Conservation (phyloP, 1,284 basidiomycete species). For the Chalciporus piperatoides region DNA sequence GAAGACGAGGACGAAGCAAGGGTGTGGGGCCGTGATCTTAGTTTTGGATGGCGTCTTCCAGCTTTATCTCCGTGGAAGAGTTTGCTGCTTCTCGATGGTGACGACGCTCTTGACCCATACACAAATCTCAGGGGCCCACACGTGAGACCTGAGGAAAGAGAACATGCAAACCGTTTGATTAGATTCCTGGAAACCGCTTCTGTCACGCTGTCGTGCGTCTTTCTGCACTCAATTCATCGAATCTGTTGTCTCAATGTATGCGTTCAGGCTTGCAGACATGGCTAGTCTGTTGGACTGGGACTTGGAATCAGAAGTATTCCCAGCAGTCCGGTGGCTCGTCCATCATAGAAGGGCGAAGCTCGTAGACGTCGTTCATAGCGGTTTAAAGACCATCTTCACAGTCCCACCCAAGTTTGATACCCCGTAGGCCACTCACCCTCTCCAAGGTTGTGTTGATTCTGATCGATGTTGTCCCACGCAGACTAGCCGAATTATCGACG, state of each 20-base stretch:
- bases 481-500: slow-evolving; percentile 55
- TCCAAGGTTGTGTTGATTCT: background rate
- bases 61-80: slow-evolving; percentile 91
- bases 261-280: slow-evolving; percentile 75
- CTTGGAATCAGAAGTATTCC: slow-evolving; percentile 81
- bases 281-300: slow-evolving; percentile 84
- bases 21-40: slow-evolving; percentile 67
- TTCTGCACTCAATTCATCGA: background rate
- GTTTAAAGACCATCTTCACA: slow-evolving; percentile 81
- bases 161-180: slow-evolving; percentile 64
- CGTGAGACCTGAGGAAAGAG: slow-evolving; percentile 60
- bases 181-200: slow-evolving; percentile 66
- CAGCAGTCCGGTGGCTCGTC: slow-evolving; percentile 86
- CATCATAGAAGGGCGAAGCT: slow-evolving; percentile 87
- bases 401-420: slow-evolving; percentile 64
- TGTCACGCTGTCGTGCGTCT: slow-evolving; percentile 58
- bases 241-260: slow-evolving; percentile 2
- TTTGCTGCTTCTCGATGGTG: slow-evolving; percentile 70
- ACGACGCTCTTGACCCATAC: slow-evolving; percentile 59
- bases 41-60: slow-evolving; percentile 67
- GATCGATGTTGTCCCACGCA: slow-evolving; percentile 25
- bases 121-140: slow-evolving; percentile 57
- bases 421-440: slow-evolving; percentile 47
- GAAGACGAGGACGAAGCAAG: slow-evolving; percentile 55
- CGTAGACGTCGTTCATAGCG: slow-evolving; percentile 80